These are phyloP conservation scores for Salix udensis DNA, from an alignment of 345 rosid genomes.

Conservation along the genomic window DNA sequence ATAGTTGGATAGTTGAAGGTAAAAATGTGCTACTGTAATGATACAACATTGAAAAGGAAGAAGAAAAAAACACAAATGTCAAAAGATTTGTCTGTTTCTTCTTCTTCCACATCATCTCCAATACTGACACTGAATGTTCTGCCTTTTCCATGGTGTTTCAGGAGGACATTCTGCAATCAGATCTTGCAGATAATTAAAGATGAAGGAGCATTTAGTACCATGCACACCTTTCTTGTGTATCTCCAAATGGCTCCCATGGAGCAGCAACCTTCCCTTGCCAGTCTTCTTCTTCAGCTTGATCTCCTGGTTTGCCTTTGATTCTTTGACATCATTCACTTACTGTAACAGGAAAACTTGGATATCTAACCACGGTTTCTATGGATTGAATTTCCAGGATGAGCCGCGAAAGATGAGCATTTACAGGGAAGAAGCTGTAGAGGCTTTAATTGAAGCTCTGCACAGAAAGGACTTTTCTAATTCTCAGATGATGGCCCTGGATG, in stretches of 20 bases:
- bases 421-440: slow-evolving; percentile 63
- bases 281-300: slow-evolving; percentile 70
- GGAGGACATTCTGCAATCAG: slow-evolving; percentile 52
- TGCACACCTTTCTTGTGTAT: slow-evolving; percentile 66
- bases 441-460: slow-evolving; percentile 49
- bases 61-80: too few species aligned
- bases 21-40: background rate
- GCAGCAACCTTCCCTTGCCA: slow-evolving; percentile 51
- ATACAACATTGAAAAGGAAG: background rate
- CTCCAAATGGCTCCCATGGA: slow-evolving; percentile 73
- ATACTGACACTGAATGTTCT: background rate
- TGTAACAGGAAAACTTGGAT: background rate
- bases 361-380: slow-evolving; percentile 5
- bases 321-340: background rate
- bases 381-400: slow-evolving; percentile 37
- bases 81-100: background rate
- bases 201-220: slow-evolving; percentile 60
- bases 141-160: slow-evolving; percentile 18
- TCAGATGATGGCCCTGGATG: slow-evolving; percentile 52
- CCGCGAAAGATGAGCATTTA: slow-evolving; percentile 76
- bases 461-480: slow-evolving; percentile 51
- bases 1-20: background rate
- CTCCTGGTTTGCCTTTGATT: slow-evolving; percentile 42
- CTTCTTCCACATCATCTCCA: background rate
- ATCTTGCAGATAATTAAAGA: slow-evolving; percentile 52